phyloP scores from a whole-genome alignment of 2,329 filamentous ascomycete genomes.

The Trichoderma pleuroti region DNA sequence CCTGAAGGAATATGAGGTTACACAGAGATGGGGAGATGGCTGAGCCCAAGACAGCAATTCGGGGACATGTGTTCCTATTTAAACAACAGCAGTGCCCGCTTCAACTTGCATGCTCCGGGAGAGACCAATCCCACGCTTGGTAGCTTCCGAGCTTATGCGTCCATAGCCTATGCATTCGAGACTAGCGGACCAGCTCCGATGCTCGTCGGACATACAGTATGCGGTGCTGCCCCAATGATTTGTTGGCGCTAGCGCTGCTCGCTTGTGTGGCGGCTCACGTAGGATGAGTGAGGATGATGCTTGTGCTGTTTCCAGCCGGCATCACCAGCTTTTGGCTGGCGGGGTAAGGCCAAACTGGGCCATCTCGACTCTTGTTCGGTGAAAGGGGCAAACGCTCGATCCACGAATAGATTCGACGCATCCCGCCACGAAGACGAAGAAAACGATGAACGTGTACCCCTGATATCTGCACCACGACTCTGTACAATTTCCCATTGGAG shows the following conservation, averaged over 20 bases:
- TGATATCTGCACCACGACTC: neutral
- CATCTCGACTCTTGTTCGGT: neutral
- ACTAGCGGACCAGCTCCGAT: neutral
- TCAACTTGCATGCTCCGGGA: neutral
- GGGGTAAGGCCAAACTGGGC: neutral
- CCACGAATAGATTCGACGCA: neutral
- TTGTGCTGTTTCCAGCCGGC: neutral
- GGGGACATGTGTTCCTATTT: neutral
- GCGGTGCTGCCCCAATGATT: neutral
- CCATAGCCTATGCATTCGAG: neutral
- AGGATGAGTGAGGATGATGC: neutral
- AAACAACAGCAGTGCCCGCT: neutral
- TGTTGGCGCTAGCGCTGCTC: neutral
- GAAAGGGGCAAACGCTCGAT: neutral
- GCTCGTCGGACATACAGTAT: neutral
- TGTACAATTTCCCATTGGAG: neutral
- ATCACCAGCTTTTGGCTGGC: neutral
- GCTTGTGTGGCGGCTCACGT: constrained; percentile 3
- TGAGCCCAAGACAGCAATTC: neutral
- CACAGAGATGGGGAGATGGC: neutral
- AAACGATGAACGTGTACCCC: neutral
- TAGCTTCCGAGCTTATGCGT: neutral
- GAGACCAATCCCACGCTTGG: neutral
- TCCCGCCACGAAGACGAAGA: neutral
- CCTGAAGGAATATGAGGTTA: neutral